A percentile compares a stretch with the other conserved stretches of the same genome.
Conservation (phyloP, 768 basidiomycete genomes). For the Hirschioporus abietinus region DNA sequence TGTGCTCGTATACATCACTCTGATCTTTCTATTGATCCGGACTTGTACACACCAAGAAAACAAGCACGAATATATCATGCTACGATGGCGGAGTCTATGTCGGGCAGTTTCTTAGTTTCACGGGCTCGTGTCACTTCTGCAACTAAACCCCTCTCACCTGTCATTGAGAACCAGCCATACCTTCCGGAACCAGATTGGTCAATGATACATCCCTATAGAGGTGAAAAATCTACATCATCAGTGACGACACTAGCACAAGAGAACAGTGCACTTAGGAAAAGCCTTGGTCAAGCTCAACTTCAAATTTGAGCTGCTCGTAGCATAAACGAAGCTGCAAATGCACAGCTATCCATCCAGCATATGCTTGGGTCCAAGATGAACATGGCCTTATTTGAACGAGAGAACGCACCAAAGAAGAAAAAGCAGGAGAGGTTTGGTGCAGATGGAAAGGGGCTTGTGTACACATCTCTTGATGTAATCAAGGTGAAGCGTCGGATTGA, state of each 20-base stretch:
- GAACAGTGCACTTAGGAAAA: slow-evolving; percentile 7
- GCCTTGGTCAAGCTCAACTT: slow-evolving; percentile 11
- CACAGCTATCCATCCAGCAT: slow-evolving; percentile 19
- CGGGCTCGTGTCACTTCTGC: slow-evolving; percentile 13
- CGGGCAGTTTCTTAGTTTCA: slow-evolving; percentile 22
- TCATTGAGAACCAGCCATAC: slow-evolving; percentile 12
- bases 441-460: background rate
- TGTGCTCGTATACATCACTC: background rate
- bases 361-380: slow-evolving; percentile 13
- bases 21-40: slow-evolving; percentile 15
- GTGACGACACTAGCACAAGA: background rate
- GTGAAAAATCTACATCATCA: too few relatives aligned
- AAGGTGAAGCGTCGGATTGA: background rate
- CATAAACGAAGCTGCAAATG: slow-evolving; percentile 15
- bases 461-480: background rate
- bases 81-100: slow-evolving; percentile 17
- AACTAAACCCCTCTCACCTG: slow-evolving; percentile 5
- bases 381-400: slow-evolving; percentile 15
- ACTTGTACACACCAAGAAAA: slow-evolving; percentile 19
- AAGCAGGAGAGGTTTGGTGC: background rate
- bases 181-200: slow-evolving; percentile 12
- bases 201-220: background rate
- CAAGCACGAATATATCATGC: slow-evolving; percentile 17
- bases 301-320: slow-evolving; percentile 12
- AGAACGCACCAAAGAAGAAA: slow-evolving; percentile 14